Evolutionary conservation across 148 eudicot species (phyloP).

Genomic region (Fagopyrum esculentum): DNA sequence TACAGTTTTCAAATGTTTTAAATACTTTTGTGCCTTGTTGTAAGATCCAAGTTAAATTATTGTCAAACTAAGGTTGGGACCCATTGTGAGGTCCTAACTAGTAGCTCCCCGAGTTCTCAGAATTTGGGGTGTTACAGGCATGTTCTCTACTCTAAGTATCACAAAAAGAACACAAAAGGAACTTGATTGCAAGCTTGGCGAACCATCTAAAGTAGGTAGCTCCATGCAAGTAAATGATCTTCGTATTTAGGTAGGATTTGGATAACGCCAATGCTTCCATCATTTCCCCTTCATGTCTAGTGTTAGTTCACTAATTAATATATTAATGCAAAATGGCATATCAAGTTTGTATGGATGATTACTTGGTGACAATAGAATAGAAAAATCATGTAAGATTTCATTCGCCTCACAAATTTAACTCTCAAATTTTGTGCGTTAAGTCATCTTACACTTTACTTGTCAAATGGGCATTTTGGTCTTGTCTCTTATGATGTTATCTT

Average conservation of each 20-base stretch:
- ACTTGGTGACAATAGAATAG: not conserved
- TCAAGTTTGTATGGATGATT: not conserved
- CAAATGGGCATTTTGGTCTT: not conserved
- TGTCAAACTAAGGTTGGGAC: too few species aligned
- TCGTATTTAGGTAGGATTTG: slow-evolving; percentile 63
- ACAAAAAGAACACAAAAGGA: not conserved
- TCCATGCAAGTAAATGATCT: slow-evolving; percentile 36
- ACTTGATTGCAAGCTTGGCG: slow-evolving; percentile 20
- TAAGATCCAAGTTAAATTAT: too few species aligned
- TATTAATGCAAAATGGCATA: not conserved
- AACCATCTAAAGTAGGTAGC: slow-evolving; percentile 27
- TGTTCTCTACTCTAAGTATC: too few species aligned
- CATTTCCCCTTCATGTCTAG: too few species aligned
- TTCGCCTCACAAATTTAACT: not conserved
- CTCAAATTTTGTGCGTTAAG: not conserved
- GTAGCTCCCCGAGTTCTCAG: too few species aligned
- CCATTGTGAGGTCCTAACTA: too few species aligned
- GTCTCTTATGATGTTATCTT: not conserved
- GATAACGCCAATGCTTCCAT: not conserved
- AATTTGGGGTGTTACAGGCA: too few species aligned
- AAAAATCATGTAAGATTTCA: not conserved
- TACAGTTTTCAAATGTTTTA: too few species aligned
- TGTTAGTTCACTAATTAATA: too few species aligned
- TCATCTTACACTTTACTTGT: not conserved
- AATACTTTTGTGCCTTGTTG: too few species aligned